Evolutionary conservation across 2,329 filamentous ascomycete genomes (phyloP).

Genomic region (Claviceps capensis): DNA sequence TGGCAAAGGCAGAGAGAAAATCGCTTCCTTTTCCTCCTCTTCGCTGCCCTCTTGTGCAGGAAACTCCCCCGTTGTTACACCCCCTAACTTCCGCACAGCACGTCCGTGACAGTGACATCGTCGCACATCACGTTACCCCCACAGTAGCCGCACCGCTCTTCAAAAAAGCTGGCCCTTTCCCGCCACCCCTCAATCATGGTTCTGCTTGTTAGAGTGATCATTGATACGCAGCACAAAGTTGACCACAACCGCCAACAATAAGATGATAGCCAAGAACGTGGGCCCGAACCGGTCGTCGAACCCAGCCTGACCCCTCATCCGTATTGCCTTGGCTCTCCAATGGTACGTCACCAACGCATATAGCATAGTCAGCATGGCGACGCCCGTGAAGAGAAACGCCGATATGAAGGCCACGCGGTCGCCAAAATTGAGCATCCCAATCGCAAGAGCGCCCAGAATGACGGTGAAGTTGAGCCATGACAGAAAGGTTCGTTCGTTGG

Average conservation of each 20-base stretch:
- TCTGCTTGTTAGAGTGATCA: conserved; percentile 26
- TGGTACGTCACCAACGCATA: conserved; percentile 94
- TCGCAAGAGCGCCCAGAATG: conserved; percentile 88
- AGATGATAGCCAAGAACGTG: conserved; percentile 73
- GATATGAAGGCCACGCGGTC: conserved; percentile 89
- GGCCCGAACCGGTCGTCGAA: conserved; percentile 96
- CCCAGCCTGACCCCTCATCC: conserved; percentile 79
- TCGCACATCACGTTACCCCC: not conserved
- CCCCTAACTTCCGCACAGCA: no score
- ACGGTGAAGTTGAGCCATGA: conserved; percentile 99
- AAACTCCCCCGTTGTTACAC: no score
- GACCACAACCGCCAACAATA: conserved; percentile 81
- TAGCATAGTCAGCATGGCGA: conserved; percentile 89
- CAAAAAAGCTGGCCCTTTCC: no score
- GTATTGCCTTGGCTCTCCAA: conserved; percentile 88
- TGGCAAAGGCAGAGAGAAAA: not conserved
- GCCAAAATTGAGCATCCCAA: conserved; percentile 96
- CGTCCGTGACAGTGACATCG: not conserved
- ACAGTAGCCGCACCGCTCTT: not conserved
- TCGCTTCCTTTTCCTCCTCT: not conserved
- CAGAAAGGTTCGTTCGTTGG: conserved; percentile 97
- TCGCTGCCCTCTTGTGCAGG: not conserved
- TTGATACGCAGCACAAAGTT: conserved; percentile 79
- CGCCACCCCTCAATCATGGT: conserved; percentile 9
- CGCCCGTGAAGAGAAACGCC: conserved; percentile 83